Evolutionary conservation across 768 basidiomycete species (phyloP).

Genomic region (Epithele typhae): DNA sequence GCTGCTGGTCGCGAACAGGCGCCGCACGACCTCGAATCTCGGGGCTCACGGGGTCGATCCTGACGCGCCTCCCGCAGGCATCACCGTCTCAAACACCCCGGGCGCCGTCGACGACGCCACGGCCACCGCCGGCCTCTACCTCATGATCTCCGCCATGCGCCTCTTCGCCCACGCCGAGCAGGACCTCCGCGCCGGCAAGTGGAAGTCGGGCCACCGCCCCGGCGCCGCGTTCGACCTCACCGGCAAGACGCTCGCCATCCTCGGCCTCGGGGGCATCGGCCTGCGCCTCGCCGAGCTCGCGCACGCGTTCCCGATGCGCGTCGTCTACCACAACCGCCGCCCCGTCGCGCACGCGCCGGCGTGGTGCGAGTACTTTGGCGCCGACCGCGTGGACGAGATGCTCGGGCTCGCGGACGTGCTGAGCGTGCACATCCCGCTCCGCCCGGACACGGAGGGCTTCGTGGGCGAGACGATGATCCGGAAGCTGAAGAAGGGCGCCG

Average conservation of each 20-base stretch:
- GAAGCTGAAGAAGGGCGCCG: constrained; percentile 68
- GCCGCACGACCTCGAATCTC: too few species aligned
- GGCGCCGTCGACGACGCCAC: constrained; percentile 89
- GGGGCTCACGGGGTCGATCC: too few species aligned
- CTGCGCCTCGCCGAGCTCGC: constrained; percentile 64
- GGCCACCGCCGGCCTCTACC: constrained; percentile 82
- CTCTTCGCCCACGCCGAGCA: constrained; percentile 66
- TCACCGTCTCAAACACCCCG: constrained; percentile 83
- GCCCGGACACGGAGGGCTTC: constrained; percentile 64
- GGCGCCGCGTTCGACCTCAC: constrained; percentile 57
- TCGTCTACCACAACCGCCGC: constrained; percentile 74
- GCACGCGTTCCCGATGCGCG: constrained; percentile 83
- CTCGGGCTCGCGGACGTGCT: constrained; percentile 74
- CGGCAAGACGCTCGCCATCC: constrained; percentile 64
- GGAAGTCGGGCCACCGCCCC: constrained; percentile 53
- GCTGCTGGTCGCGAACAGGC: too few species aligned
- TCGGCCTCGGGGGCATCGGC: constrained; percentile 79
- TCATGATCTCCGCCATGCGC: constrained; percentile 73
- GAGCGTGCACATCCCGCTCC: constrained; percentile 81
- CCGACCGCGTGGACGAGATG: constrained; percentile 56
- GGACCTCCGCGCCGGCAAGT: constrained; percentile 48
- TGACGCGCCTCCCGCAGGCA: constrained; percentile 33
- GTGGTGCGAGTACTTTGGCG: constrained; percentile 73
- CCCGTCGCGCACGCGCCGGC: constrained; percentile 53
- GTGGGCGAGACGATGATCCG: constrained; percentile 76